Evolutionary conservation across 768 basidiomycete genomes (phyloP), one percentile per base, ranked within the genome.

Genomic region (Lepiota venenata): DNA sequence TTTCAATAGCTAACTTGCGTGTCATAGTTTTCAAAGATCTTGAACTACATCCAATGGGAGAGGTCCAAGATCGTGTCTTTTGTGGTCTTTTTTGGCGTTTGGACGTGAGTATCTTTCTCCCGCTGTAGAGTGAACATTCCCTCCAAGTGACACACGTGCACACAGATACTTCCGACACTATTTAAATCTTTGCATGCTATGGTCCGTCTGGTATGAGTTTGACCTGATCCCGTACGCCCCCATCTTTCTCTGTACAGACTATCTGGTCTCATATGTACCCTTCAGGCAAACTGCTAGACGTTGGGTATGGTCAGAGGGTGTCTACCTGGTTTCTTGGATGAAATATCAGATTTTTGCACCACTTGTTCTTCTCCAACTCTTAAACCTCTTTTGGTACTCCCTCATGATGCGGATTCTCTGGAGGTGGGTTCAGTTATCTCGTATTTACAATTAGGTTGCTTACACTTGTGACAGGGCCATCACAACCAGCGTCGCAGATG

Each of bases 371-470:
- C 76, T 99, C 14, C 92, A 94, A 66, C 60, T 82, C 38, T 76
- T 99, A 61, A 98, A 98, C 65, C 56, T 96, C 21, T 97, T 97
- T 76, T 98, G 95, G 95, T 96, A 91, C 68, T 84, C 76, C 70
- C 75, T 93, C 22, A 93, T 98, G 67, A 69, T 80, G 66, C 84
- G 92, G 50, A 87, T 96, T 48, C 74, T 88, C 14, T 68, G 78
- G 46, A 79, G 88, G 91, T 93, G 58, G 41, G 84, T 73, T 49
- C 7, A 27, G n/a, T 14, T 25, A 21, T 15, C 14, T 52, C 22
- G 3, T 40, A 35, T n/a, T 56, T 16, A 47, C 48, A 16, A 38
- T 50, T 29, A 56, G 16, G 40, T 39, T 59, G 21, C 52, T 63
- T 27, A 67, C 44, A 3, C 47, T 14, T 49, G 18, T 32, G 21